Conservation (phyloP, 73 alveolate genomes). For the Tetrahymena elliotti region DNA sequence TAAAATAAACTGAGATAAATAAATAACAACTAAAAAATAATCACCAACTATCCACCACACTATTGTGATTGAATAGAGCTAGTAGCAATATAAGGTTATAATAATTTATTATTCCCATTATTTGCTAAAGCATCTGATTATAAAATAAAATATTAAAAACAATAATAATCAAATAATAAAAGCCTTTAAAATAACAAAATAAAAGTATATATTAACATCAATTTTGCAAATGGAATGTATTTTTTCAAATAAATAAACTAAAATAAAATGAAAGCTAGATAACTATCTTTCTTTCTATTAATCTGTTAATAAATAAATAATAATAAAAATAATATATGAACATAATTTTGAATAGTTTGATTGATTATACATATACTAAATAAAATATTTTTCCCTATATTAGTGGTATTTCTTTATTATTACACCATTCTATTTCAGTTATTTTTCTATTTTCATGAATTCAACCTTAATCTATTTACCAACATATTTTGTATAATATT, state of each 20-base stretch:
- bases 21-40: not conserved
- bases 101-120: not conserved
- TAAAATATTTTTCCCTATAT: not conserved
- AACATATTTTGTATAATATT: too few species aligned
- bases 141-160: too few species aligned
- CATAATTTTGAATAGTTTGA: not conserved
- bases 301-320: not conserved
- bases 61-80: not conserved
- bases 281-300: too few species aligned
- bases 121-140: not conserved
- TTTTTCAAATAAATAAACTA: not conserved
- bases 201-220: too few species aligned
- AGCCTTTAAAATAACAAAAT: too few species aligned
- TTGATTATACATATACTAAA: too few species aligned
- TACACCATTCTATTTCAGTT: not conserved
- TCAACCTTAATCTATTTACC: too few species aligned
- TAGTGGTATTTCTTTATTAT: not conserved
- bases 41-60: not conserved
- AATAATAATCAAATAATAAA: too few species aligned
- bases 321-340: too few species aligned
- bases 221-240: not conserved
- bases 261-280: not conserved
- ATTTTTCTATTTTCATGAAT: too few species aligned
- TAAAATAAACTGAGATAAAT: too few species aligned
- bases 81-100: not conserved